Evolutionary conservation across 139 green algal genomes (phyloP).

Genomic region (Ettlia oleoabundans): DNA sequence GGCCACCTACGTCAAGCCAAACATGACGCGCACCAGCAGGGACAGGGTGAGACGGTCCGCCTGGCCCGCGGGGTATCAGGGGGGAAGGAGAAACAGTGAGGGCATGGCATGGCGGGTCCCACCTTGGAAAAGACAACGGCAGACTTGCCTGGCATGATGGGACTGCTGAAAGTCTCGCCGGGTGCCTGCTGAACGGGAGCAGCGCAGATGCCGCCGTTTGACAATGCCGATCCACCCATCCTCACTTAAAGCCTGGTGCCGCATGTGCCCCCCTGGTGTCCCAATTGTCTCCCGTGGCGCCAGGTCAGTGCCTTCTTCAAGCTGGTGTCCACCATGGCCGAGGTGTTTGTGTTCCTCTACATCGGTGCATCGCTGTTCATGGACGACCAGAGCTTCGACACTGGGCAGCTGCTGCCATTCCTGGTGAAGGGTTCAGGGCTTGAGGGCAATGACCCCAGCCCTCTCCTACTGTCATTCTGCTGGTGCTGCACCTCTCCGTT

Average conservation of each 20-base stretch:
- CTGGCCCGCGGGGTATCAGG: no score
- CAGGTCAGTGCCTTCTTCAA: conserved; percentile 61
- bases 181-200: no score
- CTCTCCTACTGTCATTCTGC: not conserved
- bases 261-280: no score
- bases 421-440: conserved; percentile 53
- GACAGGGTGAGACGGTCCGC: conserved; percentile 8
- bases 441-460: no score
- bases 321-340: conserved; percentile 62
- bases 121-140: no score
- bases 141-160: no score
- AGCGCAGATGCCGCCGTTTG: no score
- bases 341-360: conserved; percentile 86
- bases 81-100: not conserved
- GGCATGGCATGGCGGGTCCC: conserved; percentile 58
- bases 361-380: conserved; percentile 68
- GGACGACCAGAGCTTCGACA: conserved; percentile 36
- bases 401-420: conserved; percentile 28
- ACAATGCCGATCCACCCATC: conserved; percentile 11
- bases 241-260: no score
- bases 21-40: not conserved
- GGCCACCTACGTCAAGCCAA: not conserved
- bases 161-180: no score
- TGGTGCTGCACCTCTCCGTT: not conserved
- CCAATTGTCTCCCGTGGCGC: no score